These are phyloP conservation scores for Chimonanthus salicifolius DNA, from an alignment of 164 flowering plant genomes.

Conservation along the genomic window DNA sequence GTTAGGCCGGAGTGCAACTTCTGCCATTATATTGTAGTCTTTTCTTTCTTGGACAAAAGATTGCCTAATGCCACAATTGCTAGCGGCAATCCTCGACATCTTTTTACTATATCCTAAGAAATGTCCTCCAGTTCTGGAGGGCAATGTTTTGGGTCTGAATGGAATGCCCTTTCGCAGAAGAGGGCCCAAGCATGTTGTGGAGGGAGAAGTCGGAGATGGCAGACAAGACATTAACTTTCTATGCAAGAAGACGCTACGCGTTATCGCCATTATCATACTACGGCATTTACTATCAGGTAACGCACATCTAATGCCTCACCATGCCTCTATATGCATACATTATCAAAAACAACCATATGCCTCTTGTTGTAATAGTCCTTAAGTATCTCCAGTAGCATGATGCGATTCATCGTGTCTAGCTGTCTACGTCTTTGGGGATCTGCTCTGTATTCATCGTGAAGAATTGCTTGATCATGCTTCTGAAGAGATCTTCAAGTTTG, in stretches of 20 bases:
- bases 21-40: not conserved
- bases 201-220: not conserved
- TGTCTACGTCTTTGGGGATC: too few relatives aligned
- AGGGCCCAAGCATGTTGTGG: not conserved
- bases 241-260: constrained; percentile 20
- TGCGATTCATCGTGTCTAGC: too few relatives aligned
- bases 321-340: constrained; percentile 38
- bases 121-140: not conserved
- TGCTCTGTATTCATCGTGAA: too few relatives aligned
- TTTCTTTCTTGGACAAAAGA: not conserved
- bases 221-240: not conserved
- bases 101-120: not conserved
- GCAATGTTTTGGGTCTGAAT: not conserved
- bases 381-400: too few relatives aligned
- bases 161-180: not conserved
- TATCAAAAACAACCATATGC: constrained; percentile 45
- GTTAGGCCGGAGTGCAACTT: not conserved
- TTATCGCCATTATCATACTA: constrained; percentile 35
- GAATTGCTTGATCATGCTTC: too few relatives aligned
- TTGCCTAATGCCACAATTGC: not conserved
- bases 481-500: too few relatives aligned
- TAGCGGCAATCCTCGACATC: not conserved
- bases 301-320: constrained; percentile 29
- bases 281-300: constrained; percentile 32
- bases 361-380: constrained; percentile 15